A percentile compares a stretch with the other conserved stretches of the same genome.
These are phyloP conservation scores for Auriculariales sp. DNA, from an alignment of 768 basidiomycete species.

Conservation along the genomic window DNA sequence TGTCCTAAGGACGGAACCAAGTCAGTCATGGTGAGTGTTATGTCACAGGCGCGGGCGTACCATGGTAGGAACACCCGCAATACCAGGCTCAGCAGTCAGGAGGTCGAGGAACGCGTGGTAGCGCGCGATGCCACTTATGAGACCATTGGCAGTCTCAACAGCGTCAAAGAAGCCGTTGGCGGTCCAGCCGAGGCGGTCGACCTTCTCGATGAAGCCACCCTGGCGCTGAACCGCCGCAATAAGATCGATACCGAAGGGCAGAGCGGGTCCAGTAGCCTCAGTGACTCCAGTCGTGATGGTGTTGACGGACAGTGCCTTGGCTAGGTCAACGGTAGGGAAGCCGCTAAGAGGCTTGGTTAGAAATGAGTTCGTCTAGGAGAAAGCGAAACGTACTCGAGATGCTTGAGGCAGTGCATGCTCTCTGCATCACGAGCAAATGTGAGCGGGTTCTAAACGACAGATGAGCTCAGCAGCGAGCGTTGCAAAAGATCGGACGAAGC, in stretches of 20 bases:
- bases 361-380: not conserved
- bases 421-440: not conserved
- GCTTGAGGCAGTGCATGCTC: not conserved
- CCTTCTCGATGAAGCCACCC: conserved; percentile 6
- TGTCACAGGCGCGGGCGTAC: not conserved
- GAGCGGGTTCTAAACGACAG: not conserved
- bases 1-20: not conserved
- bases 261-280: not conserved
- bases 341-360: not conserved
- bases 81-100: conserved; percentile 6
- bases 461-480: not conserved
- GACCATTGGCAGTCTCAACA: not conserved
- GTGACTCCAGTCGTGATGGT: not conserved
- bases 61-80: conserved; percentile 9
- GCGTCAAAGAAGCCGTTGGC: conserved; percentile 2
- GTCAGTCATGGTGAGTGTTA: too few species aligned
- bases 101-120: conserved; percentile 11
- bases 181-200: conserved; percentile 9
- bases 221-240: conserved; percentile 9
- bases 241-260: conserved; percentile 3
- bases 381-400: not conserved
- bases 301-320: not conserved
- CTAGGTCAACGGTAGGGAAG: not conserved
- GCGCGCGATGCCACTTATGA: conserved; percentile 7
- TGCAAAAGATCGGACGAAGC: not conserved